phyloP scores from a whole-genome alignment of 2,329 filamentous ascomycete genomes.

The Apiospora malaysiana region DNA sequence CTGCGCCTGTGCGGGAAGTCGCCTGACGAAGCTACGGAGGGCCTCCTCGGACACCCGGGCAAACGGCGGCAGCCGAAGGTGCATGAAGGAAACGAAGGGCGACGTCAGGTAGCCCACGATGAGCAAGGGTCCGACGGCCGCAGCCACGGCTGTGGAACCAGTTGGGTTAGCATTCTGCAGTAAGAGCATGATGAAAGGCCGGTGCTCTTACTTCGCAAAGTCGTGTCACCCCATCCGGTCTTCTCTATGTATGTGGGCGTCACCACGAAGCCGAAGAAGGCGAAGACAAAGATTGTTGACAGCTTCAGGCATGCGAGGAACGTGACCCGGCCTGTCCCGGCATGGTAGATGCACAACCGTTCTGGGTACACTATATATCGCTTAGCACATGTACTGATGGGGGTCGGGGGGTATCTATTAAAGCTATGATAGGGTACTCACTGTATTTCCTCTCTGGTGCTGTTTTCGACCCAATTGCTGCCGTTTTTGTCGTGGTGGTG shows the following conservation, averaged over 20 bases:
- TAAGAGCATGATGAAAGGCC: conserved; percentile 20
- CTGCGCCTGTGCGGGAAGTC: conserved; percentile 47
- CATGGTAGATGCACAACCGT: conserved; percentile 75
- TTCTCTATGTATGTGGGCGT: conserved; percentile 63
- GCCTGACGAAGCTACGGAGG: conserved; percentile 57
- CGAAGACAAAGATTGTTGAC: conserved; percentile 71
- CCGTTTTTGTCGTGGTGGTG: conserved; percentile 26
- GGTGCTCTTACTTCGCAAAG: conserved; percentile 32
- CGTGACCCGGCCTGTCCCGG: conserved; percentile 69
- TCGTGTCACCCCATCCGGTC: conserved; percentile 35
- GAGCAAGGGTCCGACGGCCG: conserved; percentile 68
- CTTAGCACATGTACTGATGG: neutral
- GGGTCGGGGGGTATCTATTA: neutral
- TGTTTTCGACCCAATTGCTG: conserved; percentile 4
- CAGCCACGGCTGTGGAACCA: conserved; percentile 55
- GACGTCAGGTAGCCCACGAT: conserved; percentile 69
- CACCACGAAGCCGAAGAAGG: conserved; percentile 68
- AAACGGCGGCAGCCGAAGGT: conserved; percentile 69
- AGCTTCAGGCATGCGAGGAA: conserved; percentile 75
- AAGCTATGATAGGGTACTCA: conserved; percentile 20
- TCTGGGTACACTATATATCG: conserved; percentile 55
- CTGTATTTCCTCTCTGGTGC: conserved; percentile 25
- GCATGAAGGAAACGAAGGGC: conserved; percentile 75
- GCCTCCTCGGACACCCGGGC: conserved; percentile 66
- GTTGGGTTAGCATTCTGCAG: neutral